Evolutionary conservation across 2,329 filamentous ascomycete species (phyloP).

Genomic region (Xylaria arbuscula): DNA sequence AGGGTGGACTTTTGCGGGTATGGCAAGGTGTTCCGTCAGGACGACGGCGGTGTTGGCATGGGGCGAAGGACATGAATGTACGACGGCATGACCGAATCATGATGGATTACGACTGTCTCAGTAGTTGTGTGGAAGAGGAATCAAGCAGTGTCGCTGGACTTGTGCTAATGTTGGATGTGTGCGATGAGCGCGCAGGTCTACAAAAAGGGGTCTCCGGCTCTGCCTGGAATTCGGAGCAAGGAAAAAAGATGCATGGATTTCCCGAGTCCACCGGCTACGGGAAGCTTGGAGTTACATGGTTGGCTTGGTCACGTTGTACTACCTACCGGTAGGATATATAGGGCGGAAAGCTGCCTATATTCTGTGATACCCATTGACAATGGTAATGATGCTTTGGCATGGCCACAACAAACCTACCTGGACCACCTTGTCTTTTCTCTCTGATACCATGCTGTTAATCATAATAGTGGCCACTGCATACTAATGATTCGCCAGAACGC

Average conservation of each 20-base stretch:
- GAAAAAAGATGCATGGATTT: background rate
- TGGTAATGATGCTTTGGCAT: constrained; percentile 17
- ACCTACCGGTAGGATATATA: constrained; percentile 34
- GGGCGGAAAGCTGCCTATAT: constrained; percentile 24
- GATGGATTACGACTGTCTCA: constrained; percentile 40
- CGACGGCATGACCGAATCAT: constrained; percentile 45
- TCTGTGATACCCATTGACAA: constrained; percentile 35
- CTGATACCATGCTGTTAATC: background rate
- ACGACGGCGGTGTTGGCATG: constrained; percentile 13
- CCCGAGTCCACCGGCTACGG: background rate
- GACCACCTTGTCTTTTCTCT: background rate
- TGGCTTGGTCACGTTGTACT: constrained; percentile 32
- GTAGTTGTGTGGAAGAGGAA: constrained; percentile 27
- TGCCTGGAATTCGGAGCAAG: background rate
- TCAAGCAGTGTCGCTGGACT: constrained; percentile 25
- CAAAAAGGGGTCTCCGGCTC: constrained; percentile 2
- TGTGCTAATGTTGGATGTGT: constrained; percentile 35
- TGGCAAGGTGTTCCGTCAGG: constrained; percentile 17
- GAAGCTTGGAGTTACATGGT: constrained; percentile 30
- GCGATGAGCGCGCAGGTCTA: constrained; percentile 3
- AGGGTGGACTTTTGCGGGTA: constrained; percentile 1
- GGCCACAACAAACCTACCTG: background rate
- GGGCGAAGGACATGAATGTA: constrained; percentile 38
- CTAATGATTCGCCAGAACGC: no score
- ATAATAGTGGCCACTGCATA: no score